Base-by-base conservation (phyloP, 2,329 filamentous ascomycete species). In the Fusarium drepaniforme region DNA sequence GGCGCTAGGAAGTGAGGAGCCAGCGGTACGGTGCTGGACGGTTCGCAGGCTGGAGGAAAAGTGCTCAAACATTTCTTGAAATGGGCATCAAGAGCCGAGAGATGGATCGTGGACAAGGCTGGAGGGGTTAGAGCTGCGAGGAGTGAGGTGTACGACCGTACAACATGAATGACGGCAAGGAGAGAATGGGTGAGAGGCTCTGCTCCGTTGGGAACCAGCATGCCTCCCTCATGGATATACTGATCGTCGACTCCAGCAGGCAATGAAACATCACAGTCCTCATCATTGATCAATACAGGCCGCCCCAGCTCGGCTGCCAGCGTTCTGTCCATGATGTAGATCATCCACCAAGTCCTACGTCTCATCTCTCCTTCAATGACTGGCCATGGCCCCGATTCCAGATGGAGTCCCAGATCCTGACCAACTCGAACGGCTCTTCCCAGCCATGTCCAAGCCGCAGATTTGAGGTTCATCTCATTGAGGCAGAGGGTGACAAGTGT, bases 331-430 rank as follows among this genome's bases (percentile, higher is more conserved):
- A 96, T 91, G 53, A 95, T 91, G 83, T 98, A 98, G 67, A 98
- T 90, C 16, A 94, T 91, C 95, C 97, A 99, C 96, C 96, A 99
- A 3, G 97, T 90, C 66, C 96, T 89, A 71, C 94, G 91, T 65
- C 96, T 91, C 91, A 96, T 95, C 83, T 98, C 96, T 13, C 90
- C 90, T 78, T 98, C 95, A 16, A 97, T 86, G 1, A 91, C 88
- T 3, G 93, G 89, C 88, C 93, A 95, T 1, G 92, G 88, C 0
- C 92, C 93, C 2, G 90, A 90, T 78, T 97, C 94, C 8, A 90
- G 86, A 78, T 98, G 93, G 12, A 98, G 86, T 0, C 94, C 94
- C 56, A 98, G 87, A 75, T 97, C 94, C 81, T 98, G 96, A 0
- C 93, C 93, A 63, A 93, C 92, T 60, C 94, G 89, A 25, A 97